A percentile compares a stretch with the other conserved stretches of the same genome.
Evolutionary conservation across 1,139 yeast genomes (phyloP).

Genomic region (Candida gigantensis): DNA sequence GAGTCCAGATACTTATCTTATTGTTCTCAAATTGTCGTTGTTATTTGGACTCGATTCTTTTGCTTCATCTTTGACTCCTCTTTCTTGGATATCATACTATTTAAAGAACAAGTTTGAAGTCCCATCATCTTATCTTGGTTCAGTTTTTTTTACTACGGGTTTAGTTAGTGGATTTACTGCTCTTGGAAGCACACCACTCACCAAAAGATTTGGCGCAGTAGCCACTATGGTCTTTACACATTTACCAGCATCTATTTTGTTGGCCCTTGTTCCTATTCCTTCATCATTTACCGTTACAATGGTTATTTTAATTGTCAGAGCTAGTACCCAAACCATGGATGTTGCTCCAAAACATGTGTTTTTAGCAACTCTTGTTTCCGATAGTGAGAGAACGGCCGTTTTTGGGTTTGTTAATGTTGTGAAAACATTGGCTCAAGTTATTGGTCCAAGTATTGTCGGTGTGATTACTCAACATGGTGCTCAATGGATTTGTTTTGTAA

Average conservation of each 20-base stretch:
- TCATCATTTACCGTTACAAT: constrained; percentile 29
- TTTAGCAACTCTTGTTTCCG: constrained; percentile 38
- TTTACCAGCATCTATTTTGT: constrained; percentile 42
- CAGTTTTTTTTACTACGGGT: constrained; percentile 41
- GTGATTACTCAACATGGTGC: constrained; percentile 27
- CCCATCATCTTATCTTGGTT: constrained; percentile 36
- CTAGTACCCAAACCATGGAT: constrained; percentile 46
- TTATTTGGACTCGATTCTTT: constrained; percentile 46
- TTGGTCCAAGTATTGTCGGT: constrained; percentile 44
- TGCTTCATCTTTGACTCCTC: constrained; percentile 46
- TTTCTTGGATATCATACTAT: constrained; percentile 47
- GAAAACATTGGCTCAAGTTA: constrained; percentile 38
- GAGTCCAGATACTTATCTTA: constrained; percentile 18
- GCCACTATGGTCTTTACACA: constrained; percentile 48
- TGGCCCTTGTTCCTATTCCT: constrained; percentile 40
- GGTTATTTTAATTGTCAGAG: constrained; percentile 31
- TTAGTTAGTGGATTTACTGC: constrained; percentile 43
- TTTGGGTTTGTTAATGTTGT: constrained; percentile 46
- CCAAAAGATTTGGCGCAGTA: constrained; percentile 46
- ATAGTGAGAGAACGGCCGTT: constrained; percentile 38
- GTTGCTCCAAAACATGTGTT: constrained; percentile 48
- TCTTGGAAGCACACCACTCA: constrained; percentile 41
- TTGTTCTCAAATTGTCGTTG: constrained; percentile 35
- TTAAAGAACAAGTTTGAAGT: constrained; percentile 37
- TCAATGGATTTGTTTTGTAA: constrained; percentile 42